Conservation (phyloP, 495 filamentous ascomycete genomes). For the Aspergillus avenaceus region DNA sequence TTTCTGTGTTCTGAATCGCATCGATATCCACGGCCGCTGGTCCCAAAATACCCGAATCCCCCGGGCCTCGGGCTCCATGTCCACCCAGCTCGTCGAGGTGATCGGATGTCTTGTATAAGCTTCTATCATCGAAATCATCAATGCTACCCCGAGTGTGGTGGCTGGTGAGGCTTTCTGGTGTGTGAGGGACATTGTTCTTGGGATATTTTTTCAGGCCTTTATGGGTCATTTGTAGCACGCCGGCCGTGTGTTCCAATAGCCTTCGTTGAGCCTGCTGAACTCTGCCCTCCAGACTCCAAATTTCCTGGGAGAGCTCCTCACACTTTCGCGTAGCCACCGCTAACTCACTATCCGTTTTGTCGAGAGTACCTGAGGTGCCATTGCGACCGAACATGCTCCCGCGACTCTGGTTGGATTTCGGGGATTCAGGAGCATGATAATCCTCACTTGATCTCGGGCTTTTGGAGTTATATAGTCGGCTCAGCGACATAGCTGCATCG, state of each 20-base stretch:
- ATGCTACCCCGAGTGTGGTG: slow-evolving; percentile 41
- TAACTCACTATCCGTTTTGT: slow-evolving; percentile 70
- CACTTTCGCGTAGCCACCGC: slow-evolving; percentile 72
- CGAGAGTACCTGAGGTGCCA: slow-evolving; percentile 24
- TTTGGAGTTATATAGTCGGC: slow-evolving; percentile 64
- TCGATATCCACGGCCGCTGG: slow-evolving; percentile 19
- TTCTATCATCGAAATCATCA: slow-evolving; percentile 73
- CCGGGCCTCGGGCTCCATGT: slow-evolving; percentile 16
- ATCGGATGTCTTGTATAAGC: slow-evolving; percentile 70
- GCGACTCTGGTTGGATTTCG: slow-evolving; percentile 27
- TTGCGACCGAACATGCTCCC: slow-evolving; percentile 50
- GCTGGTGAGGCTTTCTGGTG: slow-evolving; percentile 63
- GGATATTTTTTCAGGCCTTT: slow-evolving; percentile 52
- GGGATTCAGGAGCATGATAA: slow-evolving; percentile 24
- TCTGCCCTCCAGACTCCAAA: slow-evolving; percentile 72
- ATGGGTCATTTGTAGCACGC: slow-evolving; percentile 84
- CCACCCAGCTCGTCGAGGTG: slow-evolving; percentile 53
- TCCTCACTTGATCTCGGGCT: slow-evolving; percentile 33
- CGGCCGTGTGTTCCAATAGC: slow-evolving; percentile 86
- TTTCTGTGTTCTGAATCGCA: slow-evolving; percentile 57
- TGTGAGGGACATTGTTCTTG: slow-evolving; percentile 51
- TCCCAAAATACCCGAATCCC: slow-evolving; percentile 12
- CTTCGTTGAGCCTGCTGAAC: slow-evolving; percentile 65
- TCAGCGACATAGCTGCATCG: slow-evolving; percentile 85
- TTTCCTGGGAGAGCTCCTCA: slow-evolving; percentile 75